Evolutionary conservation across 1,284 basidiomycete species (phyloP).

Genomic region (Wolfiporia cocos): DNA sequence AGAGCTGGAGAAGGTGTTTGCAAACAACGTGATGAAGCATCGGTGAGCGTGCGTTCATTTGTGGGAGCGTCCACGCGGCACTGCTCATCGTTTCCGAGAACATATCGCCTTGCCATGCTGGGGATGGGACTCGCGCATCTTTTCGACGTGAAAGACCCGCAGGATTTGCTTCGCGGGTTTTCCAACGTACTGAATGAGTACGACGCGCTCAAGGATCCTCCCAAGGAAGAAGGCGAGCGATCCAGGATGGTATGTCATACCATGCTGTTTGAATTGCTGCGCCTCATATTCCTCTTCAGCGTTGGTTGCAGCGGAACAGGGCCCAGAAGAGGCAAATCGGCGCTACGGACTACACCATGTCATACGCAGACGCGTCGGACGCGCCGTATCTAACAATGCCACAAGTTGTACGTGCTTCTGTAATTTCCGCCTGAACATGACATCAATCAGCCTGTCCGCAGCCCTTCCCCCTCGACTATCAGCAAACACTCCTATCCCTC

Average conservation of each 20-base stretch:
- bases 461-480: constrained; percentile 84
- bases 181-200: constrained; percentile 70
- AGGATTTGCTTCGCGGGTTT: constrained; percentile 71
- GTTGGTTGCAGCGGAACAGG: constrained; percentile 57
- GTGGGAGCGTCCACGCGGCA: constrained; percentile 5
- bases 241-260: constrained; percentile 59
- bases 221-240: constrained; percentile 73
- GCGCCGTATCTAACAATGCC: constrained; percentile 70
- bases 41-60: constrained; percentile 40
- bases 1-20: constrained; percentile 72
- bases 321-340: constrained; percentile 44
- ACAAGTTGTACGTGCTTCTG: constrained; percentile 51
- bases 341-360: constrained; percentile 53
- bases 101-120: constrained; percentile 72
- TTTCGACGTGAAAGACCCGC: constrained; percentile 72
- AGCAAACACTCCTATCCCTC: constrained; percentile 78
- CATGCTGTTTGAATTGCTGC: constrained; percentile 7
- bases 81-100: constrained; percentile 36
- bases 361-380: constrained; percentile 56
- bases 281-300: constrained; percentile 26
- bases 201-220: constrained; percentile 44
- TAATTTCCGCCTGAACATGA: neutral
- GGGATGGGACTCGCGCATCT: constrained; percentile 80
- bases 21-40: constrained; percentile 69
- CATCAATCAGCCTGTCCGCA: constrained; percentile 21